Base-by-base conservation (phyloP, 805 yeast genomes). In the Kuraishia molischiana region DNA sequence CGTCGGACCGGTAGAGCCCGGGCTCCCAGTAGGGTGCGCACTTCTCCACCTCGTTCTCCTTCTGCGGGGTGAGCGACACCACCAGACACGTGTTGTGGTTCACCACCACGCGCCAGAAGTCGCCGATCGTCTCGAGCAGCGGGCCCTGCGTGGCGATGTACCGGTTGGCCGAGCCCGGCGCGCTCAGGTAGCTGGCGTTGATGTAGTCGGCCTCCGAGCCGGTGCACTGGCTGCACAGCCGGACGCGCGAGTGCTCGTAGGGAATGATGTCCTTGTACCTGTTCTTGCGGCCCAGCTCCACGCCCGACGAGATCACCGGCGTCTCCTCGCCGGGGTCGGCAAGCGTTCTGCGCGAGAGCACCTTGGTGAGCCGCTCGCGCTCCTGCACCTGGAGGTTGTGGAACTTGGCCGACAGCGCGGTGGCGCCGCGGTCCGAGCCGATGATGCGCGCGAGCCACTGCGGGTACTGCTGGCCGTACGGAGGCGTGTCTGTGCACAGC, bases 61-160 rank as follows among this genome's bases (percentile, higher is more conserved):
- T 62, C 46, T 81, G 84, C 19, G 78, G 78, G 3, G 95, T 83
- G 45, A 86, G 67, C 30, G 94, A 79, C 4, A 90, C 58, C 20
- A 90, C 74, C 3, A 90, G 54, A 5, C 83, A 79, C 10, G 77
- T 71, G 15, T 66, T 56, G 45, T 84, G 74, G 40, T 79, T 77
- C 31, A 74, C 62, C 13, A 84, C 69, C 61, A 87, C 76, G 40
- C 79, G 81, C 81, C 94, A 87, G 50, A 90, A 89, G 54, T 90
- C 95, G 17, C 76, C 77, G 19, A 79, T 68, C 0, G 97, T 90
- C 29, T 69, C 69, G 2, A 53, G 55, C 41, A 84, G 57, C 2
- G 98, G 98, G 2, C 96, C 98, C 56, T 90, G 96, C 1, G 94
- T 73, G 0, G 95, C 96, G 48, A 89, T 84, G 51, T 80, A 83